Conservation (phyloP, 345 rosid genomes). For the Erucastrum elatum region DNA sequence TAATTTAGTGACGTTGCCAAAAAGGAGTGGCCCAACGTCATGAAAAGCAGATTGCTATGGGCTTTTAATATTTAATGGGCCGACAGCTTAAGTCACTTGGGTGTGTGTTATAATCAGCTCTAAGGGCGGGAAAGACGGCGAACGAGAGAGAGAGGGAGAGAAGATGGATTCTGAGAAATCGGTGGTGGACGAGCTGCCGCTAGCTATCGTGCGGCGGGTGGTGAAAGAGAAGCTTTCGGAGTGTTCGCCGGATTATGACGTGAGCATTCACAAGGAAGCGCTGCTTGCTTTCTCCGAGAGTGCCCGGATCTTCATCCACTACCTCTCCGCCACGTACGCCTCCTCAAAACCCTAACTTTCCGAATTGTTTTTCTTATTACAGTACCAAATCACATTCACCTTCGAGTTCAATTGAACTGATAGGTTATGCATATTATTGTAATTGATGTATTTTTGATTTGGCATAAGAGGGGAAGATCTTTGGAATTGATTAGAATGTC, state of each 20-base stretch:
- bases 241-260: constrained; percentile 66
- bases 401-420: background rate
- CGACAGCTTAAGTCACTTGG: background rate
- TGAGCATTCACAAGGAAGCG: constrained; percentile 46
- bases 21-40: background rate
- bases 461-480: background rate
- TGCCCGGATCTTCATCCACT: constrained; percentile 78
- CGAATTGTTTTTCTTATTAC: background rate
- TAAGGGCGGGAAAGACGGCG: constrained; percentile 33
- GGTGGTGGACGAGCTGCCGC: constrained; percentile 78
- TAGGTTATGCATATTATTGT: background rate
- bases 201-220: constrained; percentile 81
- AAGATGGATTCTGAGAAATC: constrained; percentile 56
- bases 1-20: background rate
- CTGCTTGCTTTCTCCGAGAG: constrained; percentile 42
- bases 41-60: background rate
- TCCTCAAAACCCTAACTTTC: constrained; percentile 22
- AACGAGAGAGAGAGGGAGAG: background rate
- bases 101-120: background rate
- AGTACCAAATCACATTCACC: background rate
- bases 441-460: background rate
- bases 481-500: background rate
- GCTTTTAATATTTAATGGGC: background rate
- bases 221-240: constrained; percentile 82
- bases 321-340: constrained; percentile 69